Conservation (phyloP, 2,329 filamentous ascomycete genomes). For the Laburnicola sp. region DNA sequence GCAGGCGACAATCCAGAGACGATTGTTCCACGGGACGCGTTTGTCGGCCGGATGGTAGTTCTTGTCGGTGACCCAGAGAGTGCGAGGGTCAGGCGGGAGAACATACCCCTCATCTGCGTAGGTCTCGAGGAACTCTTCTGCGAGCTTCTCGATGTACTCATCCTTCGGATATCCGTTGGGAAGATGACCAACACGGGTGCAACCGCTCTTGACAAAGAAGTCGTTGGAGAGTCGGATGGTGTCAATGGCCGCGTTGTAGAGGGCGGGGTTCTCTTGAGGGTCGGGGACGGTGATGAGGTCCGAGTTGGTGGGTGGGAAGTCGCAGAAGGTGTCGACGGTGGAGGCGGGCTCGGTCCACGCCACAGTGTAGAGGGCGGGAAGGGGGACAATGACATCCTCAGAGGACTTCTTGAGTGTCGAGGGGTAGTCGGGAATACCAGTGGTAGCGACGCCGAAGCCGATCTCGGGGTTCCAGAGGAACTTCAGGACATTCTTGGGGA, state of each 20-base stretch:
- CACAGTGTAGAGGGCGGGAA: neutral
- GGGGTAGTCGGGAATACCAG: too few species aligned
- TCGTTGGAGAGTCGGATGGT: constrained; percentile 5
- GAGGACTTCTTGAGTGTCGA: too few species aligned
- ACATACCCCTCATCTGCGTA: neutral
- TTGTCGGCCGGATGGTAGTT: neutral
- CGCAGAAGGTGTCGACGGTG: neutral
- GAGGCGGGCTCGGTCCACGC: neutral
- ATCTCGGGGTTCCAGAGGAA: neutral
- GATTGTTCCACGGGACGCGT: neutral
- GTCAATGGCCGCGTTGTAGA: constrained; percentile 5
- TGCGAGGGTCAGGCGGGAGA: constrained; percentile 2
- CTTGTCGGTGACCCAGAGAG: neutral
- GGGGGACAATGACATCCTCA: neutral
- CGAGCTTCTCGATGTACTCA: neutral
- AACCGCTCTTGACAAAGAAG: constrained; percentile 4
- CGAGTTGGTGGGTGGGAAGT: neutral
- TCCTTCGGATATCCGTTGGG: neutral
- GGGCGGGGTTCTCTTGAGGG: neutral
- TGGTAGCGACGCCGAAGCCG: neutral
- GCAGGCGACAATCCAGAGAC: constrained; percentile 4
- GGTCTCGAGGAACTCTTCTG: neutral
- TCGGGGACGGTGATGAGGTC: neutral
- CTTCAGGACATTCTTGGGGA: neutral
- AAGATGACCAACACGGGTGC: neutral